phyloP scores from a whole-genome alignment of 2,329 filamentous ascomycete species.

The Neonectria hederae region DNA sequence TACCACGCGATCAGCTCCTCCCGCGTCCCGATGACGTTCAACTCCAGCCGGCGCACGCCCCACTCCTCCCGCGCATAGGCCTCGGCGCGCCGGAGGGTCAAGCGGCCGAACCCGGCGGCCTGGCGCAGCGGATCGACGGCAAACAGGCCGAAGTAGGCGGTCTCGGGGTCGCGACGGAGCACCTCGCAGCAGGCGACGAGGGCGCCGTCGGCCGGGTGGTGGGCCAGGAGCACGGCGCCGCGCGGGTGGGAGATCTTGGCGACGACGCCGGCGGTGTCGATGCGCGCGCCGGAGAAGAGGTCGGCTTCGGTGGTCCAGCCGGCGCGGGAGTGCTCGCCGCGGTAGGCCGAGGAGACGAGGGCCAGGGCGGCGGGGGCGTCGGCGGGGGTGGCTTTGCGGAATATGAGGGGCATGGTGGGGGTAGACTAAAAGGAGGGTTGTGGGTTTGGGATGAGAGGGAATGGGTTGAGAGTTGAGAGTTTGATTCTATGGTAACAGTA shows the following conservation, averaged over 20 bases:
- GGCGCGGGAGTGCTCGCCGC: slow-evolving; percentile 50
- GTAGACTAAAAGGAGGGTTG: too few species aligned
- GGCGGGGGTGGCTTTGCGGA: slow-evolving; percentile 47
- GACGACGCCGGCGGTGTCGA: slow-evolving; percentile 48
- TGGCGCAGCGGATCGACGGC: slow-evolving; percentile 56
- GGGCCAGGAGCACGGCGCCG: slow-evolving; percentile 49
- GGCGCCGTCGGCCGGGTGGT: slow-evolving; percentile 23
- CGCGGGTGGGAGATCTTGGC: slow-evolving; percentile 52
- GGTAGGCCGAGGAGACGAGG: slow-evolving; percentile 56
- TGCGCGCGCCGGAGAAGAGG: slow-evolving; percentile 54
- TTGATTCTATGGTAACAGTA: not conserved
- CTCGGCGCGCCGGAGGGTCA: slow-evolving; percentile 55
- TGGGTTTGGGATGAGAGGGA: not conserved
- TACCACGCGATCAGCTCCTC: slow-evolving; percentile 59
- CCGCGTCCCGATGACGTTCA: slow-evolving; percentile 56
- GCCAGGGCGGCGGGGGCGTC: slow-evolving; percentile 48
- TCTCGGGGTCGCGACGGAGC: slow-evolving; percentile 36
- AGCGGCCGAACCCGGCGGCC: slow-evolving; percentile 54
- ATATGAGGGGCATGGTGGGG: slow-evolving; percentile 38
- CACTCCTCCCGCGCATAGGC: slow-evolving; percentile 46
- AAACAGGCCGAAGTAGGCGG: slow-evolving; percentile 59
- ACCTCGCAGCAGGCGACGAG: slow-evolving; percentile 59
- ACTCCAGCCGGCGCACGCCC: slow-evolving; percentile 50
- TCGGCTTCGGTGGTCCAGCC: slow-evolving; percentile 61
- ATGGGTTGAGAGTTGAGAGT: not conserved